Conservation (phyloP, 768 basidiomycete species). For the Pholiota conissans region DNA sequence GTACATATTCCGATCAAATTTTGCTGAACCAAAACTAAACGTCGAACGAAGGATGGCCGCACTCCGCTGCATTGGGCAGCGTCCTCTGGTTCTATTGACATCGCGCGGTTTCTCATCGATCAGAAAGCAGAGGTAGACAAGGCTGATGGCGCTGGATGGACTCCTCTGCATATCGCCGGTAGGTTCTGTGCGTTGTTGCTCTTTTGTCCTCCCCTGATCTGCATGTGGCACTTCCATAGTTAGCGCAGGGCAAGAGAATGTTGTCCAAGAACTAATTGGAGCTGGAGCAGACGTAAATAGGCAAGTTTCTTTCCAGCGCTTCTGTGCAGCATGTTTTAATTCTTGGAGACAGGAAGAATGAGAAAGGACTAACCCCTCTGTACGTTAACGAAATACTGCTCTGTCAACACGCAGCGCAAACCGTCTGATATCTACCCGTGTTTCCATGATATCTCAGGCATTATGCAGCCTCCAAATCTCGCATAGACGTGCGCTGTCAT, state of each 20-base stretch:
- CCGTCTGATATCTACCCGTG: slow-evolving; percentile 12
- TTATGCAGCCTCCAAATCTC: slow-evolving; percentile 92
- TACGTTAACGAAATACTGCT: slow-evolving; percentile 38
- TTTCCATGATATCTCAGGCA: slow-evolving; percentile 51
- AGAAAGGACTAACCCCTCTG: slow-evolving; percentile 84
- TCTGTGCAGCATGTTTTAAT: slow-evolving; percentile 19
- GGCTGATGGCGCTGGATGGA: slow-evolving; percentile 71
- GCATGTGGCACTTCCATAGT: slow-evolving; percentile 41
- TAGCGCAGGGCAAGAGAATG: slow-evolving; percentile 76
- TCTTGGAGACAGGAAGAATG: slow-evolving; percentile 52
- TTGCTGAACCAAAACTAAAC: slow-evolving; percentile 10
- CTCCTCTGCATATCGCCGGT: slow-evolving; percentile 81
- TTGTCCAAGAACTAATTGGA: slow-evolving; percentile 76
- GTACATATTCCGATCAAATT: slow-evolving; percentile 36
- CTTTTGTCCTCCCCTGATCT: slow-evolving; percentile 17
- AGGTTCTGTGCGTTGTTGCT: slow-evolving; percentile 12
- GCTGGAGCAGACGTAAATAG: slow-evolving; percentile 80
- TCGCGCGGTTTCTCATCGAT: slow-evolving; percentile 67
- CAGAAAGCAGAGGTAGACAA: slow-evolving; percentile 69
- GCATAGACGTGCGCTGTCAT: slow-evolving; percentile 63
- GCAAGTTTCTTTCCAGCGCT: slow-evolving; percentile 27
- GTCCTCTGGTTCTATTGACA: slow-evolving; percentile 68
- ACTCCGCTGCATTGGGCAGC: slow-evolving; percentile 89
- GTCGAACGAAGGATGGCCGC: slow-evolving; percentile 59
- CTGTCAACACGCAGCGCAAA: slow-evolving; percentile 8